Evolutionary conservation across 176 grass and related monocot species (phyloP).

Genomic region (Areca catechu): DNA sequence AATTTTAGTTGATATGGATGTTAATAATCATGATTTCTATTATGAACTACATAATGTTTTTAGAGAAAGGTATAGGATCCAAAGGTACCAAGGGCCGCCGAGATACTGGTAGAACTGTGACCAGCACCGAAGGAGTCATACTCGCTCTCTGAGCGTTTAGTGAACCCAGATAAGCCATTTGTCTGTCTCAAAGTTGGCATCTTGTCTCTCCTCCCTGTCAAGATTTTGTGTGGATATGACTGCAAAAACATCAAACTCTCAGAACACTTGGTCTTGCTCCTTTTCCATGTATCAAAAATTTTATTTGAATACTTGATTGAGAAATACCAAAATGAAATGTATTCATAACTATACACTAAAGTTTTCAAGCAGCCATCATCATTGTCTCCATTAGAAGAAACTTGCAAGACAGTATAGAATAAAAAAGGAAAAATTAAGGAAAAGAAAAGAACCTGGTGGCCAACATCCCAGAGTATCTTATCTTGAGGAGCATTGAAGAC

Average conservation of each 20-base stretch:
- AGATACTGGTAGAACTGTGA: slow-evolving; percentile 96
- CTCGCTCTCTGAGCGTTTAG: slow-evolving; percentile 82
- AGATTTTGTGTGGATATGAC: slow-evolving; percentile 98
- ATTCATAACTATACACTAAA: too few species aligned
- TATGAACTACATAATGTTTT: not conserved
- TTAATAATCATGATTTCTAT: too few species aligned
- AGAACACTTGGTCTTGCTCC: too few species aligned
- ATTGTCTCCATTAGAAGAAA: too few species aligned
- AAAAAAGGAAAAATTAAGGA: slow-evolving; percentile 15
- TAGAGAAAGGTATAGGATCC: not conserved
- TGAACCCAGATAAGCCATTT: slow-evolving; percentile 78
- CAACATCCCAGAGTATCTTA: slow-evolving; percentile 94
- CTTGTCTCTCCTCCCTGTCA: slow-evolving; percentile 83
- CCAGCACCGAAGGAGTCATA: slow-evolving; percentile 91
- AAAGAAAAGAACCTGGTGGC: slow-evolving; percentile 58
- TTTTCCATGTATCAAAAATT: too few species aligned
- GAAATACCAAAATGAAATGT: too few species aligned
- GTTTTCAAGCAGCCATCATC: too few species aligned
- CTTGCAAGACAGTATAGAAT: not conserved
- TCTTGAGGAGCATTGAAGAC: slow-evolving; percentile 85
- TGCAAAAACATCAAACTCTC: slow-evolving; percentile 19
- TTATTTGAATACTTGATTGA: too few species aligned
- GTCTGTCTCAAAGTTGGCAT: slow-evolving; percentile 97
- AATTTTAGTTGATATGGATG: too few species aligned
- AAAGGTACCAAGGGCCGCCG: slow-evolving; percentile 65